These are phyloP conservation scores for Trichoderma sp. DNA, from an alignment of 2,329 filamentous ascomycete species.

Conservation along the genomic window DNA sequence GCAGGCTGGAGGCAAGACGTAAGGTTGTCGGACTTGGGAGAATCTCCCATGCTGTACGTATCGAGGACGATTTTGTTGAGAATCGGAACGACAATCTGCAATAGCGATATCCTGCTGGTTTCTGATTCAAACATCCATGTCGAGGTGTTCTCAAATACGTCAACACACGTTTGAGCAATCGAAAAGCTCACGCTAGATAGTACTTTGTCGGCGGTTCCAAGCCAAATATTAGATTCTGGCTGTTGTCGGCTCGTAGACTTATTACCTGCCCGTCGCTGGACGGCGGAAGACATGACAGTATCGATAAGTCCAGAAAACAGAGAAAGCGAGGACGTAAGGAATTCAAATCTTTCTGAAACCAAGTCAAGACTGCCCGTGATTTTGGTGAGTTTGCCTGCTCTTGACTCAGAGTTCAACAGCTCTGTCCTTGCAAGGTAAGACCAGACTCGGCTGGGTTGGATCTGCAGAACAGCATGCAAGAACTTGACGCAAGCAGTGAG, in stretches of 20 bases:
- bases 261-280: constrained; percentile 64
- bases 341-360: constrained; percentile 72
- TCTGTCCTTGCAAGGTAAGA: constrained; percentile 82
- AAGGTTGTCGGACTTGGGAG: constrained; percentile 48
- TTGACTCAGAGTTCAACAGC: constrained; percentile 75
- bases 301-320: constrained; percentile 77
- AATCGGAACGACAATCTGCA: constrained; percentile 67
- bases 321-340: constrained; percentile 73
- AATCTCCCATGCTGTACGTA: constrained; percentile 74
- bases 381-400: constrained; percentile 73
- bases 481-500: constrained; percentile 77
- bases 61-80: constrained; percentile 74
- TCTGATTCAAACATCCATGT: constrained; percentile 81
- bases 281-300: constrained; percentile 71
- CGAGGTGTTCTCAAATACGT: constrained; percentile 82
- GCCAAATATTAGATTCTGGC: constrained; percentile 58
- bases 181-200: constrained; percentile 72
- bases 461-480: constrained; percentile 70
- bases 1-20: constrained; percentile 70
- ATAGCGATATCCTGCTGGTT: constrained; percentile 70
- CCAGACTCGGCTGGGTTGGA: constrained; percentile 85
- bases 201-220: constrained; percentile 77
- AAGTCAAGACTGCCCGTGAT: constrained; percentile 85
- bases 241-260: constrained; percentile 54
- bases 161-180: constrained; percentile 75